These are phyloP conservation scores for Cladophialophora chaetospira DNA, from an alignment of 2,329 filamentous ascomycete genomes.

Conservation along the genomic window DNA sequence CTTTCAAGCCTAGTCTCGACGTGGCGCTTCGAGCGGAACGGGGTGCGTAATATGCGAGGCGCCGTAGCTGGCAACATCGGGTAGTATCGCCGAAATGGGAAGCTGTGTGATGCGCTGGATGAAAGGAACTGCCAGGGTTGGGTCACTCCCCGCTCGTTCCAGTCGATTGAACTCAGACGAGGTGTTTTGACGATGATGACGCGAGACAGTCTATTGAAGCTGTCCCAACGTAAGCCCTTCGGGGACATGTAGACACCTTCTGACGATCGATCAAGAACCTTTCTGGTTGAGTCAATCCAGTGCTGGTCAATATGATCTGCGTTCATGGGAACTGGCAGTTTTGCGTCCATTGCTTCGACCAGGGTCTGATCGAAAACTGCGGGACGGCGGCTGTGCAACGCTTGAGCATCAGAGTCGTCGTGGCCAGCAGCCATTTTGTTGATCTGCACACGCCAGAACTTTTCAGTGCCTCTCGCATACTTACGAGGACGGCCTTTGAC, in stretches of 20 bases:
- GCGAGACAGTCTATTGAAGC: constrained; percentile 14
- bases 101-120: constrained; percentile 32
- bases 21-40: background rate
- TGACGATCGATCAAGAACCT: constrained; percentile 23
- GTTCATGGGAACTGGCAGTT: constrained; percentile 26
- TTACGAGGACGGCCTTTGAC: constrained; percentile 30
- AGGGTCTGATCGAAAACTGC: constrained; percentile 30
- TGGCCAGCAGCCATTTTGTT: constrained; percentile 5
- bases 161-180: constrained; percentile 34
- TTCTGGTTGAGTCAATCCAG: constrained; percentile 30
- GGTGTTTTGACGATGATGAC: constrained; percentile 27
- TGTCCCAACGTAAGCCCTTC: constrained; percentile 19
- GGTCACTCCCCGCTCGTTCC: constrained; percentile 17
- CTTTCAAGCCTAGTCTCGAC: background rate
- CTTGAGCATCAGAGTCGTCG: constrained; percentile 18
- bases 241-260: constrained; percentile 47
- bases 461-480: constrained; percentile 33
- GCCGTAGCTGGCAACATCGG: background rate
- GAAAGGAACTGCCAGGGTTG: constrained; percentile 25
- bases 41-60: background rate
- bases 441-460: constrained; percentile 33
- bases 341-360: constrained; percentile 24
- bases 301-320: constrained; percentile 27
- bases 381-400: constrained; percentile 29
- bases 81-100: constrained; percentile 16